Evolutionary conservation across 208 protist genomes (phyloP).

Genomic region (Acanthamoeba quina): DNA sequence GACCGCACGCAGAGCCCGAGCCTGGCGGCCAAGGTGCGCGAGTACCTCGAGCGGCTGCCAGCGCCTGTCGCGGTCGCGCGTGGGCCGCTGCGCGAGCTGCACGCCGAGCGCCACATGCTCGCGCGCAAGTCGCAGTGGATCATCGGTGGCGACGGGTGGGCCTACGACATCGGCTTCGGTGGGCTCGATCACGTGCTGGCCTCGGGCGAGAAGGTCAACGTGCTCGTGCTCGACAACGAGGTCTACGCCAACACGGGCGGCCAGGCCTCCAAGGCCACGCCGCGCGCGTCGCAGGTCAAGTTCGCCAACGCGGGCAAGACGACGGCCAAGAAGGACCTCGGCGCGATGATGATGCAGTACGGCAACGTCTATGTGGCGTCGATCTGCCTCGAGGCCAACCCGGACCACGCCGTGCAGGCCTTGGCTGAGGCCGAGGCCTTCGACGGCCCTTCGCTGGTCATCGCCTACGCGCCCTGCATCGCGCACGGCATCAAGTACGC

Average conservation of each 20-base stretch:
- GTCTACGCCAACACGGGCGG: conserved; percentile 89
- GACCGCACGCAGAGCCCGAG: background rate
- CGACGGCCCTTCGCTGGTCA: conserved; percentile 81
- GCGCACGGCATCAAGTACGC: conserved; percentile 77
- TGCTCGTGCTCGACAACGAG: conserved; percentile 87
- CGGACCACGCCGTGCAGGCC: conserved; percentile 74
- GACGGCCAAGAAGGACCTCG: conserved; percentile 84
- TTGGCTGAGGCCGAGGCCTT: conserved; percentile 83
- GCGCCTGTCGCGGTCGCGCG: background rate
- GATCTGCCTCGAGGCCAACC: conserved; percentile 76
- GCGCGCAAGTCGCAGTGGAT: conserved; percentile 77
- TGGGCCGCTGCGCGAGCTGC: conserved; percentile 41
- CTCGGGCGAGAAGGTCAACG: conserved; percentile 81
- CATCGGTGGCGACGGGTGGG: conserved; percentile 86
- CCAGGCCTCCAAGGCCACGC: conserved; percentile 85
- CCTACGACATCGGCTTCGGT: conserved; percentile 88
- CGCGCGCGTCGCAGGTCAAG: conserved; percentile 75
- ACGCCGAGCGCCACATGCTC: conserved; percentile 75
- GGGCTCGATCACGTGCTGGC: conserved; percentile 86
- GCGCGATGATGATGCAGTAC: conserved; percentile 81
- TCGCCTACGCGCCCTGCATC: conserved; percentile 86
- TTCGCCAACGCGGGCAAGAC: conserved; percentile 83
- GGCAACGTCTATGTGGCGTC: conserved; percentile 82
- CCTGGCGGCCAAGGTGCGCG: background rate
- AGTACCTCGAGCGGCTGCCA: background rate